Evolutionary conservation across 768 basidiomycete genomes (phyloP), one percentile per base, ranked within the genome.

Genomic region (Mycena haematopus): DNA sequence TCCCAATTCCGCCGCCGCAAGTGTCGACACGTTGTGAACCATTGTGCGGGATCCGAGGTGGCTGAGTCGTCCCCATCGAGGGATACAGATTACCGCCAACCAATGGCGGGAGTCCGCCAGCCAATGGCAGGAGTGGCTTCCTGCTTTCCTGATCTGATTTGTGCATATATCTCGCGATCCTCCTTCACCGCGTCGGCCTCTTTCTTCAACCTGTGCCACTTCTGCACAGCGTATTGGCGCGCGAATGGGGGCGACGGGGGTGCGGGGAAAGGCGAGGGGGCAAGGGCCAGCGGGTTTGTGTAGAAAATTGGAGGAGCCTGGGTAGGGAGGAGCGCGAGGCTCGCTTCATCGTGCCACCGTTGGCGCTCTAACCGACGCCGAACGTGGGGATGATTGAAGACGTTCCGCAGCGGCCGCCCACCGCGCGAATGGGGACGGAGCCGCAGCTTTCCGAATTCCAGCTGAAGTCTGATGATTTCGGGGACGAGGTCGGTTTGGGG

Each of bases 391-490:
- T 29, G 9, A 1, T 19, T 31, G n/a, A 56, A 49, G 24, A 19
- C n/a, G 42, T 35, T 11, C 19, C 7, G 40, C 33, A n/a, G 24
- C 22, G 46, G 7, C 24, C 5, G 21, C 13, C 14, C 46, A 22
- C 47, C 35, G 22, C n/a, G 9, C 45, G 17, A 27, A 21, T 57
- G 50, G 1, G 13, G 19, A 19, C 25, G 56, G 17, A 63, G 10
- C 6, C 45, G 62, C 52, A 63, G 11, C 7, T 15, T n/a, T 1
- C 45, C 52, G 29, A 63, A 40, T 44, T 63, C 62, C 27, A 53
- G 31, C 42, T 27, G 56, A 33, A 54, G n/a, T 42, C 51, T 51
- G 0, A 24, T 19, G 14, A 7, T 31, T 3, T 61, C 60, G 22
- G n/a, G 11, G 29, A 33, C 4, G 24, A 1, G 38, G 38, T 38